Evolutionary conservation across 768 basidiomycete genomes (phyloP), one percentile per base, ranked within the genome.

Genomic region (Xerocomellus amylosporus): DNA sequence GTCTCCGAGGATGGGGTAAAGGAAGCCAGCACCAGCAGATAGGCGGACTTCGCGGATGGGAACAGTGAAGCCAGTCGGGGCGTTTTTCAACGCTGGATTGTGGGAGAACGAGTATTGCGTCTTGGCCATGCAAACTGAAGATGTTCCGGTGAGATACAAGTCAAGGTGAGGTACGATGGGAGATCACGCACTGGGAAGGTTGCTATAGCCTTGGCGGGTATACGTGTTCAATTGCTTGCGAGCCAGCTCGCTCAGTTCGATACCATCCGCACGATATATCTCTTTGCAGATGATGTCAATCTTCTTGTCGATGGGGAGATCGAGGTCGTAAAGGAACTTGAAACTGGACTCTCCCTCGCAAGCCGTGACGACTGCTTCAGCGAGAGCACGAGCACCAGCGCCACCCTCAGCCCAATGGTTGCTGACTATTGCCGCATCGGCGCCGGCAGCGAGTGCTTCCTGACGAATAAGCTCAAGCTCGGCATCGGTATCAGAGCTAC

Each of bases 391-490:
- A 43, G 96, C 96, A 50, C 97, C 96, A 38, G 83, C 83, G 43
- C 96, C 96, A 64, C 96, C 97, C 64, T 93, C 79, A 19, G 95
- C 96, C 96, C 97, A 99, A 76, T 98, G 97, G 75, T 88, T 96
- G 73, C 90, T 93, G 58, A 97, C 87, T 3, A 98, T 86, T 34
- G 96, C 96, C 49, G 89, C 91, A 70, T 99, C 93, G 19, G 96
- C 96, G 38, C 96, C 96, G 8, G 86, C 90, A 43, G 81, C 79
- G 33, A 94, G 79, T 13, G 95, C 82, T 67, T 88, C 79, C 60
- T 87, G 79, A 49, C 87, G 87, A 42, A 99, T 80, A 50, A 98
- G 84, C 49, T 84, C 84, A 38, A 97, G 82, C 66, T 98, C 96
- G 30, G 95, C 93, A 15, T 81, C 77, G 8, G 96, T 90, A 72